phyloP scores from a whole-genome alignment of 2,329 filamentous ascomycete species.

The Cephalotrichum gorgonifer region DNA sequence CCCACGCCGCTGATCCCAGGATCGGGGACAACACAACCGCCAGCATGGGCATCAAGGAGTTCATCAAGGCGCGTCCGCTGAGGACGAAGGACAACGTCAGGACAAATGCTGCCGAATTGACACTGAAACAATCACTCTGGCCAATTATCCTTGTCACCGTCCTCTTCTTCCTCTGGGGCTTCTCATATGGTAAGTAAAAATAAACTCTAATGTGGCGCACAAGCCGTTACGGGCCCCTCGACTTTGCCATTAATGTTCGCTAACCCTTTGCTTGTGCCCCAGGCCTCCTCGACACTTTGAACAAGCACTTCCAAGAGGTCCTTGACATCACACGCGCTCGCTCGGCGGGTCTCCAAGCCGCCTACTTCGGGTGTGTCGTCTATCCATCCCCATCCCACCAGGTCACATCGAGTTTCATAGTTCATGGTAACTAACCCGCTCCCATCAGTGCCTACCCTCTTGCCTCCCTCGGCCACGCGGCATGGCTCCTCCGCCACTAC shows the following conservation, averaged over 20 bases:
- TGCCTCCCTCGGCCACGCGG: slow-evolving; percentile 28
- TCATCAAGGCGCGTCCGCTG: not conserved
- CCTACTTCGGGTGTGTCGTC: slow-evolving; percentile 37
- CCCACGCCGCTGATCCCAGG: not conserved
- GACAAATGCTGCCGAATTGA: not conserved
- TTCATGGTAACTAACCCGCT: slow-evolving; percentile 5
- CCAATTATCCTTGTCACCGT: slow-evolving; percentile 21
- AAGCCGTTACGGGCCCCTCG: not conserved
- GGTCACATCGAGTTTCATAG: slow-evolving; percentile 22
- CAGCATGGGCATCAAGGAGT: not conserved
- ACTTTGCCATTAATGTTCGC: not conserved
- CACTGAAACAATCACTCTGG: slow-evolving; percentile 5
- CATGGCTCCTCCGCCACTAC: slow-evolving; percentile 49
- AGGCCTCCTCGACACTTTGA: slow-evolving; percentile 17
- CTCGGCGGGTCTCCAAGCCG: slow-evolving; percentile 35
- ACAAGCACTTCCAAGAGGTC: slow-evolving; percentile 37
- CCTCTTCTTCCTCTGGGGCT: slow-evolving; percentile 36
- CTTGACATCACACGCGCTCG: slow-evolving; percentile 32
- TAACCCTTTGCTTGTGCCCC: not conserved
- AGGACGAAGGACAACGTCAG: not conserved
- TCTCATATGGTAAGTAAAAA: slow-evolving; percentile 31
- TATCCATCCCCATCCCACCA: slow-evolving; percentile 22
- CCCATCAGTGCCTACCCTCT: slow-evolving; percentile 50
- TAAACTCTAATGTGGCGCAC: not conserved
- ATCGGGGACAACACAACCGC: not conserved